phyloP scores from a whole-genome alignment of 225 moss, liverwort and hornwort genomes.

The Lunularia cruciata region DNA sequence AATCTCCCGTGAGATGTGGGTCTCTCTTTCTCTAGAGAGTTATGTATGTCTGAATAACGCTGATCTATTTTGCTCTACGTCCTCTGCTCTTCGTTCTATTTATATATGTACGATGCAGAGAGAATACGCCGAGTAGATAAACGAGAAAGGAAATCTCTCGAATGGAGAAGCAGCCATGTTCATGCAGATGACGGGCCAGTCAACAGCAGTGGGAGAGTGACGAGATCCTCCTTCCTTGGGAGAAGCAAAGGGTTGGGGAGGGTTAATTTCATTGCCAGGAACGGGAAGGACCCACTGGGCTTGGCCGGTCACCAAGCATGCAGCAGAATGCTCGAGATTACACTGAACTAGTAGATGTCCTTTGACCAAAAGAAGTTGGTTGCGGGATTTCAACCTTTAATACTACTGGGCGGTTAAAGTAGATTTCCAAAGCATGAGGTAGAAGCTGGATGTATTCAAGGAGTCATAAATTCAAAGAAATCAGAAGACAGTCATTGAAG shows the following conservation, averaged over 20 bases:
- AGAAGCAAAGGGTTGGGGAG: background rate
- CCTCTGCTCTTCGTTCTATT: too few relatives aligned
- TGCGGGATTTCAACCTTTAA: too few relatives aligned
- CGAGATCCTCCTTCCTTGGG: background rate
- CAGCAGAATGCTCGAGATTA: background rate
- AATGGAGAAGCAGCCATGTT: background rate
- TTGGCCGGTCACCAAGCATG: constrained; percentile 9
- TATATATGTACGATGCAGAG: too few relatives aligned
- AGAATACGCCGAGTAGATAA: background rate
- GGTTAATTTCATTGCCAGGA: constrained; percentile 5
- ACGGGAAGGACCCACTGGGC: background rate
- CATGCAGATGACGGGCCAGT: background rate
- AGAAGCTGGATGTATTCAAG: too few relatives aligned
- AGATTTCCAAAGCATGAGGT: too few relatives aligned
- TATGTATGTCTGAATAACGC: too few relatives aligned
- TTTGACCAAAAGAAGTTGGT: background rate
- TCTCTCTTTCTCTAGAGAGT: background rate
- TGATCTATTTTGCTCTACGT: too few relatives aligned
- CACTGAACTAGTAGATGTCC: background rate
- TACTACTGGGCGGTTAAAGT: too few relatives aligned
- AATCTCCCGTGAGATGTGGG: too few relatives aligned
- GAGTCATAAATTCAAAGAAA: too few relatives aligned
- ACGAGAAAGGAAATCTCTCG: background rate
- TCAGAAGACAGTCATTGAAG: too few relatives aligned
- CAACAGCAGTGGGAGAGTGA: constrained; percentile 2